Percentiles rank a stretch among this genome's conserved stretches.
Conservation (phyloP, 352 stramenopile species). For the Pythium oligandrum region DNA sequence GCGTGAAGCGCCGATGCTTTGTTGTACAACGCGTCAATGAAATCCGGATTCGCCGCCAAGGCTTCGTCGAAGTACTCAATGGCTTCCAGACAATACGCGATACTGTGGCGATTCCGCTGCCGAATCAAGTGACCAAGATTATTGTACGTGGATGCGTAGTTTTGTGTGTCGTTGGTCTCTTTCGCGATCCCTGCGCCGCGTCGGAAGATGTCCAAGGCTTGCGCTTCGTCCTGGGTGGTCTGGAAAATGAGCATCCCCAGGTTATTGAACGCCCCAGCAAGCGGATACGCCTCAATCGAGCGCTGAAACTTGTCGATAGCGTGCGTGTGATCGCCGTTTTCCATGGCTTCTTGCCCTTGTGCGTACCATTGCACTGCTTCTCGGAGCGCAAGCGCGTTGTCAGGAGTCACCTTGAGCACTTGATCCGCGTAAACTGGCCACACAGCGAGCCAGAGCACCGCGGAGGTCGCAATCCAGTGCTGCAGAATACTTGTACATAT, state of each 20-base stretch:
- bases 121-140: slow-evolving; percentile 69
- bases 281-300: slow-evolving; percentile 43
- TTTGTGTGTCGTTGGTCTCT: slow-evolving; percentile 29
- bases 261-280: slow-evolving; percentile 75
- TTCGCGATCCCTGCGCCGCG: slow-evolving; percentile 30
- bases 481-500: no score
- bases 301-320: slow-evolving; percentile 36
- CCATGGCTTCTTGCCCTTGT: slow-evolving; percentile 3
- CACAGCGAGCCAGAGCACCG: slow-evolving; percentile 1
- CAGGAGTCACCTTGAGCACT: slow-evolving; percentile 6
- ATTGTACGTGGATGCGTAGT: slow-evolving; percentile 49
- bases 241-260: slow-evolving; percentile 55
- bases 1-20: slow-evolving; percentile 54
- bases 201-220: slow-evolving; percentile 35
- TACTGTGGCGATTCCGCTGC: slow-evolving; percentile 20
- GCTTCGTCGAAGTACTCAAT: slow-evolving; percentile 61
- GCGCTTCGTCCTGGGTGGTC: slow-evolving; percentile 10
- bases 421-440: neutral
- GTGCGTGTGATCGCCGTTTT: slow-evolving; percentile 6
- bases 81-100: slow-evolving; percentile 35
- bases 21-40: slow-evolving; percentile 58
- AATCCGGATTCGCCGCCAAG: slow-evolving; percentile 26
- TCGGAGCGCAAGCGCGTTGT: slow-evolving; percentile 10
- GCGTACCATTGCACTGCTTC: slow-evolving; percentile 10
- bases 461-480: neutral